Base-by-base conservation (phyloP, 1,139 yeast species). In the Candida smagusa region DNA sequence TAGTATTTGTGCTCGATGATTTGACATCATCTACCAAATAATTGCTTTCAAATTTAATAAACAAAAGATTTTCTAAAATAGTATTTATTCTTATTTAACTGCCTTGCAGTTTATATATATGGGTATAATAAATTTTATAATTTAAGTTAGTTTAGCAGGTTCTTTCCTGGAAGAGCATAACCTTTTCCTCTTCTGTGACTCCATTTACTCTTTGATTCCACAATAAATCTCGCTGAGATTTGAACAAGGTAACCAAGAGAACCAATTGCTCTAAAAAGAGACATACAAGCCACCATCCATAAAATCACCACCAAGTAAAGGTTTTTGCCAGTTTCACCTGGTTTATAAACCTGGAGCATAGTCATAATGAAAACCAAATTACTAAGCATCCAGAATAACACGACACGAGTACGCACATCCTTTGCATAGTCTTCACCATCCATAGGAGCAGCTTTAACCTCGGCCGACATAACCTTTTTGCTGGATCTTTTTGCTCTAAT, bases 361-460 rank as follows among this genome's bases (percentile, higher is more conserved):
- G 94, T 79, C 89, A 90, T 81, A 28, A 87, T 82, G 49, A 92
- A 71, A 19, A 92, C 61, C 52, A 86, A 68, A 58, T 92, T 92
- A 24, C 85, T 68, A 37, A 89, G 69, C 76, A 92, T 75, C 98
- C 98, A 92, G 7, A 80, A 65, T 53, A 90, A 75, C n/a, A 92
- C 97, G 33, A 92, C 96, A 46, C 92, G 77, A 1, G 97, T 87
- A 65, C 98, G 79, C 23, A 92, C 87, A 58, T 89, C 96, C 55
- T 95, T 81, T 53, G 94, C 95, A 58, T 92, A 90, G 59, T 92
- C 98, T 52, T 87, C 95, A 30, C 84, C 83, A 43, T 76, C 81
- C 41, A 74, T 65, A 30, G 42, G 40, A 2, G 41, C 38, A 2
- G 37, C 22, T 19, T 43, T 35, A 4, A 39, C 35, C 5, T 35